Conservation (phyloP, 116 monocot genomes). For the Dioscorea cayenensis region DNA sequence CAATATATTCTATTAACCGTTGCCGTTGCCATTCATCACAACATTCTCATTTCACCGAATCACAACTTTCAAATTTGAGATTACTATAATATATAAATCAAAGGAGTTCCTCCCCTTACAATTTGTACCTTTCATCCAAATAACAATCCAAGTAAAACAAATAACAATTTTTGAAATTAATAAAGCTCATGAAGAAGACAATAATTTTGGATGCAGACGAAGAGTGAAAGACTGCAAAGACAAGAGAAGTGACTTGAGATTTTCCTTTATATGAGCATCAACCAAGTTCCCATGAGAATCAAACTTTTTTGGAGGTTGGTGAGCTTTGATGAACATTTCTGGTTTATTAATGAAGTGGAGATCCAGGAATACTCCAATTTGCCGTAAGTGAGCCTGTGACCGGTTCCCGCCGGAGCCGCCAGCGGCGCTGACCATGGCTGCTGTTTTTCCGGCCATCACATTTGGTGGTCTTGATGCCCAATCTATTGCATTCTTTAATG, state of each 20-base stretch:
- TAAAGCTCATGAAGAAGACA: not conserved
- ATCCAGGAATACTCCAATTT: slow-evolving; percentile 66
- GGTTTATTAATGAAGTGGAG: slow-evolving; percentile 86
- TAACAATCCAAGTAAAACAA: not conserved
- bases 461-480: slow-evolving; percentile 70
- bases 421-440: slow-evolving; percentile 49
- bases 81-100: no score
- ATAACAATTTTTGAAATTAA: not conserved
- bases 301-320: slow-evolving; percentile 43
- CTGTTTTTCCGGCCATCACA: slow-evolving; percentile 52
- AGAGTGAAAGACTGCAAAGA: slow-evolving; percentile 53
- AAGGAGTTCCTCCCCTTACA: no score
- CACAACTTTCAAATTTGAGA: no score
- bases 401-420: slow-evolving; percentile 50
- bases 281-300: slow-evolving; percentile 55
- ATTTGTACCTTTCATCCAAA: no score
- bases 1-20: no score
- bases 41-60: no score
- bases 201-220: not conserved
- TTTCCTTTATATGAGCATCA: slow-evolving; percentile 39
- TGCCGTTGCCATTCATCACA: no score
- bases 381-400: slow-evolving; percentile 61
- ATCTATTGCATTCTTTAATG: slow-evolving; percentile 67
- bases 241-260: slow-evolving; percentile 40
- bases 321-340: slow-evolving; percentile 37